These are phyloP conservation scores for Dioscorea alata DNA, from an alignment of 106 monocot genomes.

Conservation along the genomic window DNA sequence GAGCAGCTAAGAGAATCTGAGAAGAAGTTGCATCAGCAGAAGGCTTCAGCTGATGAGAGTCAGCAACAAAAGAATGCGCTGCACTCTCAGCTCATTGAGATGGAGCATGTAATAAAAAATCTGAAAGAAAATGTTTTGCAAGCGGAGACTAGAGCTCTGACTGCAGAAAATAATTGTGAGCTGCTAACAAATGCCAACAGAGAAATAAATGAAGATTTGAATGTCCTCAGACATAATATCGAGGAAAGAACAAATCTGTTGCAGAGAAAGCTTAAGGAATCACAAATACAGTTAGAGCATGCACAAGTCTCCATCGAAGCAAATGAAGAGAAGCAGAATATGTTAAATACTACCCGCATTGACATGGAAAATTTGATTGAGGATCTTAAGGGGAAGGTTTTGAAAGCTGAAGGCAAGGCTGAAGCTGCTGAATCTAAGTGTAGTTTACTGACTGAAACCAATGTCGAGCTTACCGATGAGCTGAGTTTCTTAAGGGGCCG, in stretches of 20 bases:
- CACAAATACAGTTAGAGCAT: conserved; percentile 66
- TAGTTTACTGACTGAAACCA: conserved; percentile 59
- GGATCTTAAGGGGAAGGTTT: conserved; percentile 63
- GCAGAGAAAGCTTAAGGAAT: conserved; percentile 69
- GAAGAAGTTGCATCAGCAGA: conserved; percentile 20
- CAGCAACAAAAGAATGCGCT: conserved; percentile 20
- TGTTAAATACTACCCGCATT: conserved; percentile 49
- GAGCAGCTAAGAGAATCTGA: conserved; percentile 42
- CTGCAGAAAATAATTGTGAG: conserved; percentile 40
- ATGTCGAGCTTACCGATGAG: conserved; percentile 81
- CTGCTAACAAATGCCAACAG: conserved; percentile 33
- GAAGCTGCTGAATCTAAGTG: conserved; percentile 66
- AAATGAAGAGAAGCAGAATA: conserved; percentile 48
- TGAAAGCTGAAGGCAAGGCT: conserved; percentile 73
- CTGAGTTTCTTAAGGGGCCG: conserved; percentile 49
- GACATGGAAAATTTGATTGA: conserved; percentile 87
- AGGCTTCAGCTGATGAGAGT: conserved; percentile 19
- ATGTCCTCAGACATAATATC: conserved; percentile 29
- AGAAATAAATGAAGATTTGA: conserved; percentile 51
- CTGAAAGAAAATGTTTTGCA: conserved; percentile 33
- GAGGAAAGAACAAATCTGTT: conserved; percentile 38
- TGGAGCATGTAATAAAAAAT: conserved; percentile 33
- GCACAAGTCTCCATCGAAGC: conserved; percentile 76
- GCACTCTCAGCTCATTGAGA: conserved; percentile 19
- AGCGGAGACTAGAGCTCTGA: conserved; percentile 47